Base-by-base conservation (phyloP, 73 alveolate genomes). In the Uronychia setigera region DNA sequence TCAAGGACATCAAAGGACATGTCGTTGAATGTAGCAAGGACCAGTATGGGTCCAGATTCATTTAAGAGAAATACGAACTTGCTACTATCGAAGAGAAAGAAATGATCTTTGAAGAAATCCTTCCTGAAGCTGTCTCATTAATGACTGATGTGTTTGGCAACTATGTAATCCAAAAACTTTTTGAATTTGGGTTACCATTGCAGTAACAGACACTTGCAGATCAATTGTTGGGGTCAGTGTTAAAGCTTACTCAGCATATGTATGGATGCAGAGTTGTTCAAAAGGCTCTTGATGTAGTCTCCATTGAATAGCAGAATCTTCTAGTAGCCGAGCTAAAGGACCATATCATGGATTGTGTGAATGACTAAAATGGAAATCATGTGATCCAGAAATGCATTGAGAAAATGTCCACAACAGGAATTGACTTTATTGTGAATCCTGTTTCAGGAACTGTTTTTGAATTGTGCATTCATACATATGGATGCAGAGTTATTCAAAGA, bases 281-380 rank as follows among this genome's bases (percentile, higher is more conserved):
- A 84, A 97, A 95, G 89, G 95, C 93, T 76, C 79, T 96, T 35
- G 97, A 95, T 31, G 87, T 85, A 14, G 82, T 93, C 28, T 85
- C 91, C 5, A 33, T 60, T 1, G 94, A 94, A 74, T 85, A 83
- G 58, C 85, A 87, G 77, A 80, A 84, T 9, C 74, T 86, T 25
- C 81, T 95, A 34, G 94, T 94, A 19, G 80, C 87, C 19, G 98
- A 95, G 86, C 34, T 95, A 89, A 87, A 91, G 58, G 97, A 93
- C 80, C 82, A 85, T 59, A 92, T 93, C 29, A 60, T 90, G 58
- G 87, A 93, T 76, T 93, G 96, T 83, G 91, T 97, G n/a, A 94
- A 97, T 79, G 99, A 97, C 90, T 95, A 96, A 89, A 97, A 97
- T 86, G 99, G 99, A 32, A 97, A 97, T 92, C 99, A 97, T 77